These are phyloP conservation scores for Trichosanthes cucumerina DNA, from an alignment of 306 rosid species.

Conservation along the genomic window DNA sequence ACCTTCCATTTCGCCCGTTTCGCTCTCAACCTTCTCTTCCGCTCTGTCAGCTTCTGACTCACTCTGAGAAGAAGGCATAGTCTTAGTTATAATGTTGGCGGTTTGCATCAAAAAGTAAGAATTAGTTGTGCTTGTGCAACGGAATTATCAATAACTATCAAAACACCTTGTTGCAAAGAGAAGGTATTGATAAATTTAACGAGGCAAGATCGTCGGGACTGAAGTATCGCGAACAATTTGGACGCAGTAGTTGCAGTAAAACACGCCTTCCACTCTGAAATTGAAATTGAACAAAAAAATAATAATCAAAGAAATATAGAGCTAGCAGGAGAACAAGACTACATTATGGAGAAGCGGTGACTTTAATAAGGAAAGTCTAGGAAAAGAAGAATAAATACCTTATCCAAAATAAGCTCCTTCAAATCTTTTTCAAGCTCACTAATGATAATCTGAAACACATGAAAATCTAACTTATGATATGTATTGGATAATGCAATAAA, in stretches of 20 bases:
- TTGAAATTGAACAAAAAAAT: not conserved
- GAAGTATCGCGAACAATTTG: conserved; percentile 71
- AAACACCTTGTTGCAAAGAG: conserved; percentile 62
- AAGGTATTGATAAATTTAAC: conserved; percentile 58
- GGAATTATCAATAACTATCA: not conserved
- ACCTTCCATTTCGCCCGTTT: conserved; percentile 17
- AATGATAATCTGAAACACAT: conserved; percentile 50
- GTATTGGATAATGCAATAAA: not conserved
- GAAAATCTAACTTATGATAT: conserved; percentile 13
- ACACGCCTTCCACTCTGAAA: conserved; percentile 76
- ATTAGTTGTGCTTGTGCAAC: not conserved
- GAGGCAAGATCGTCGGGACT: conserved; percentile 72
- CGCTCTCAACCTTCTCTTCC: conserved; percentile 35
- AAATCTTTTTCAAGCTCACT: conserved; percentile 52
- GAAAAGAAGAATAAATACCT: conserved; percentile 39
- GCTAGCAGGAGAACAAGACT: not conserved
- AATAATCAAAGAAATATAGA: not conserved
- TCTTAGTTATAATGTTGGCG: conserved; percentile 13
- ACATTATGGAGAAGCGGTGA: not conserved
- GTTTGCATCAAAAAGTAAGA: conserved; percentile 3
- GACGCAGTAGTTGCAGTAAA: conserved; percentile 67
- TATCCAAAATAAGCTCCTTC: conserved; percentile 67
- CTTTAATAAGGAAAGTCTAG: not conserved
- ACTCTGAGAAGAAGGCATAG: conserved; percentile 23
- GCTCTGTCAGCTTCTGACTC: conserved; percentile 29